These are phyloP conservation scores for Cadophora gregata DNA, from an alignment of 2,329 filamentous ascomycete genomes.

Conservation along the genomic window DNA sequence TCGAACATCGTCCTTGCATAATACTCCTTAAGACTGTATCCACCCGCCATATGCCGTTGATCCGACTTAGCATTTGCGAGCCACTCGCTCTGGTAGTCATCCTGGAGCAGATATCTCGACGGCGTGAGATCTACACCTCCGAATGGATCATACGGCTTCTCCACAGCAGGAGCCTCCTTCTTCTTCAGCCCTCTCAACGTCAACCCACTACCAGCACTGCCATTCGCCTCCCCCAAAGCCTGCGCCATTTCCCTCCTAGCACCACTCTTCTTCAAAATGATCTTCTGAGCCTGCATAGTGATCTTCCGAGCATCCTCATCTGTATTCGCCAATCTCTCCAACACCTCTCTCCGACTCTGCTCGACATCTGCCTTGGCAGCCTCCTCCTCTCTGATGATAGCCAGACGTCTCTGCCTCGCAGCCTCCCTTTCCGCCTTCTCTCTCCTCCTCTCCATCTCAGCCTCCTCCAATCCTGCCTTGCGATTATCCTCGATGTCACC, in stretches of 20 bases:
- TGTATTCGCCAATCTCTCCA: conserved; percentile 71
- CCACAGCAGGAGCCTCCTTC: conserved; percentile 62
- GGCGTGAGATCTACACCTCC: conserved; percentile 73
- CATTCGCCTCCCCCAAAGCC: conserved; percentile 34
- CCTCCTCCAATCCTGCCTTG: conserved; percentile 58
- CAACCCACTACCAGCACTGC: conserved; percentile 45
- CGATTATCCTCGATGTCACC: conserved; percentile 69
- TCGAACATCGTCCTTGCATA: conserved; percentile 82
- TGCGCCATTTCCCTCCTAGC: conserved; percentile 53
- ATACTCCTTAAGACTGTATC: conserved; percentile 84
- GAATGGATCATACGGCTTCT: conserved; percentile 87
- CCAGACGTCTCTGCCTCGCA: conserved; percentile 65
- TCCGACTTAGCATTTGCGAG: conserved; percentile 71
- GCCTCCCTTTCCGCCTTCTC: conserved; percentile 71
- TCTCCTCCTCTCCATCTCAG: conserved; percentile 58
- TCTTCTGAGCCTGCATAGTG: conserved; percentile 59
- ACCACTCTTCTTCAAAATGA: conserved; percentile 76
- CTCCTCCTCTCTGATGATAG: conserved; percentile 71
- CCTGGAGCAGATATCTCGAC: conserved; percentile 72
- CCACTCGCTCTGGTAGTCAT: conserved; percentile 77
- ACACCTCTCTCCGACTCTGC: conserved; percentile 69
- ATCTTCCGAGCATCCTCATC: conserved; percentile 64
- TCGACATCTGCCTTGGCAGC: conserved; percentile 70
- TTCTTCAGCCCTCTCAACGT: conserved; percentile 84
- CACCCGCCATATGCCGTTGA: conserved; percentile 72